Evolutionary conservation across 2,329 filamentous ascomycete species (phyloP).

Genomic region (Exophiala mesophila): DNA sequence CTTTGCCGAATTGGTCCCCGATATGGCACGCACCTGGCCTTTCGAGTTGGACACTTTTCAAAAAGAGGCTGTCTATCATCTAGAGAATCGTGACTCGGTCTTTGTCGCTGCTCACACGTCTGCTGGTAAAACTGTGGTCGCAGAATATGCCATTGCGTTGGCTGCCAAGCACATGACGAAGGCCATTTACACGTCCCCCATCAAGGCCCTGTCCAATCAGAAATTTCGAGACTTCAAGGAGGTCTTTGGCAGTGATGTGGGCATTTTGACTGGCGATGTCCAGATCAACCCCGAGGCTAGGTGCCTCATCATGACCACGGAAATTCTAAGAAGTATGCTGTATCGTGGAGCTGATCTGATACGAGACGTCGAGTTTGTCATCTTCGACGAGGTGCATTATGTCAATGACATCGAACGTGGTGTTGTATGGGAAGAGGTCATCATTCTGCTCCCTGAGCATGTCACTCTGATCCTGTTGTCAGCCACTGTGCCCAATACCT

Average conservation of each 20-base stretch:
- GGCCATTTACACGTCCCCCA: slow-evolving; percentile 96
- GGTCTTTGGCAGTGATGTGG: slow-evolving; percentile 81
- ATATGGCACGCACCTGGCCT: slow-evolving; percentile 94
- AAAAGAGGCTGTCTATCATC: slow-evolving; percentile 95
- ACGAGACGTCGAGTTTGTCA: slow-evolving; percentile 95
- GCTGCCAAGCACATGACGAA: slow-evolving; percentile 99
- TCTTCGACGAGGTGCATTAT: slow-evolving; percentile 98
- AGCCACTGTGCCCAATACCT: slow-evolving; percentile 92
- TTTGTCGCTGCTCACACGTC: slow-evolving; percentile 98
- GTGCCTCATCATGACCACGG: slow-evolving; percentile 98
- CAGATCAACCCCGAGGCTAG: slow-evolving; percentile 97
- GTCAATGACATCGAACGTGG: slow-evolving; percentile 94
- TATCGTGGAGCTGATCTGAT: slow-evolving; percentile 95
- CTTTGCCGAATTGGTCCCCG: slow-evolving; percentile 85
- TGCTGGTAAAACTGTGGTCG: slow-evolving; percentile 95
- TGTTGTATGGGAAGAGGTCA: slow-evolving; percentile 99
- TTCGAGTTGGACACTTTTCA: slow-evolving; percentile 98
- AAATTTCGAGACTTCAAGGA: slow-evolving; percentile 94
- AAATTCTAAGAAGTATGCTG: slow-evolving; percentile 96
- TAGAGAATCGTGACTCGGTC: slow-evolving; percentile 93
- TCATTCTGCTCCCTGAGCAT: slow-evolving; percentile 98
- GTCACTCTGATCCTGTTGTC: slow-evolving; percentile 92
- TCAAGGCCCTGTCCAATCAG: slow-evolving; percentile 97
- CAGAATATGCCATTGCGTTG: slow-evolving; percentile 93
- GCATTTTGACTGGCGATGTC: slow-evolving; percentile 93